These are phyloP conservation scores for Hypoxylon subgilvum DNA, from an alignment of 495 filamentous ascomycete species.

Conservation along the genomic window DNA sequence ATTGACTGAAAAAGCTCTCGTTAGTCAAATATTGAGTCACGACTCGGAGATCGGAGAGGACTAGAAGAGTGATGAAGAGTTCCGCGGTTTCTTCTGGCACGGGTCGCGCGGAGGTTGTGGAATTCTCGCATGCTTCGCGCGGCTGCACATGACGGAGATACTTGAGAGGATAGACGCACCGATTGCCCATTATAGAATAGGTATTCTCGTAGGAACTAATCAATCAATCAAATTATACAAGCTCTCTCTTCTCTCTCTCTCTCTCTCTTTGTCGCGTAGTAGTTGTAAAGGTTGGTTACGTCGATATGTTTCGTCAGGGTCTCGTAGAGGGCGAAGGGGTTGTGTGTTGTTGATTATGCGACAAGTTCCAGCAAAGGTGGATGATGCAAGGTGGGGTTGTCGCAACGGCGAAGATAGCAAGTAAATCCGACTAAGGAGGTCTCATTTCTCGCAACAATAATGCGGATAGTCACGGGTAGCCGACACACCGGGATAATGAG, in stretches of 20 bases:
- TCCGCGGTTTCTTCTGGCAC: slow-evolving; percentile 4
- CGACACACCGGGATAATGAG: neutral
- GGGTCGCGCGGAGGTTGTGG: neutral
- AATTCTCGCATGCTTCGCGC: slow-evolving; percentile 16
- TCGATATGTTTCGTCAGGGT: slow-evolving; percentile 15
- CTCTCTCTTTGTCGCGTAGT: neutral
- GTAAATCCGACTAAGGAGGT: slow-evolving; percentile 31
- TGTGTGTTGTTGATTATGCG: slow-evolving; percentile 33
- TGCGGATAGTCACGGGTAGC: too few species aligned
- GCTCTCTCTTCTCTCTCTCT: too few species aligned
- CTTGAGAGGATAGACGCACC: slow-evolving; percentile 44
- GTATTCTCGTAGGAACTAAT: slow-evolving; percentile 6
- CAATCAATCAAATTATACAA: slow-evolving; percentile 1
- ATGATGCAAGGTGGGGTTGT: slow-evolving; percentile 40
- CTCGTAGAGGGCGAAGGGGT: slow-evolving; percentile 24
- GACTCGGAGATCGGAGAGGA: neutral
- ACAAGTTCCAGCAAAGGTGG: slow-evolving; percentile 31
- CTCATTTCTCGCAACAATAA: slow-evolving; percentile 15
- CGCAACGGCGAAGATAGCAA: slow-evolving; percentile 41
- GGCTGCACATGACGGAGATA: slow-evolving; percentile 8
- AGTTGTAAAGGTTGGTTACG: neutral
- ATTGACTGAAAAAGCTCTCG: slow-evolving; percentile 64
- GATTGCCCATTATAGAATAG: slow-evolving; percentile 51
- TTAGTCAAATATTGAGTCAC: slow-evolving; percentile 7
- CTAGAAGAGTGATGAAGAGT: slow-evolving; percentile 2